Percentiles rank a stretch among this genome's conserved stretches.
Evolutionary conservation across 2,329 filamentous ascomycete species (phyloP).

Genomic region (Beauveria brongniartii): DNA sequence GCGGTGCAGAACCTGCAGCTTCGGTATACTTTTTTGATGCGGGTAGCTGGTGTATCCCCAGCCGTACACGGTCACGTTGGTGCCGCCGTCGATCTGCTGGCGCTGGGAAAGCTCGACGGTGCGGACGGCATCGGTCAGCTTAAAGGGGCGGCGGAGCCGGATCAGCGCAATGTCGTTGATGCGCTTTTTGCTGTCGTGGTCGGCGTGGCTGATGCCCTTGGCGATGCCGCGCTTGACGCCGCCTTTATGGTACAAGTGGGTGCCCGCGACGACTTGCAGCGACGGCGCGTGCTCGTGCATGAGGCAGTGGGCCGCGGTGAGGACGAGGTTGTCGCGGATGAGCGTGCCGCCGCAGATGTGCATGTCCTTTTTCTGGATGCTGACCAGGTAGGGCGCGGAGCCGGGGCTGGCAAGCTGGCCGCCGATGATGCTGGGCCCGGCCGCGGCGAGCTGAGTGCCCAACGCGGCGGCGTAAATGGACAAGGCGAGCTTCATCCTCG

Average conservation of each 20-base stretch:
- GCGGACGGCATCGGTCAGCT: background rate
- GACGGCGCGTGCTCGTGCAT: background rate
- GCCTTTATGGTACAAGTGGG: background rate
- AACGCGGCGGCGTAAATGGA: background rate
- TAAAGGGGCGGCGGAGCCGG: background rate
- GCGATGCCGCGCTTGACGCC: background rate
- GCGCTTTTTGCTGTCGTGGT: background rate
- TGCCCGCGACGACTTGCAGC: background rate
- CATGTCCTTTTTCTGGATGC: background rate
- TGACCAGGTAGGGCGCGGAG: constrained; percentile 1
- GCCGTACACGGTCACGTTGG: constrained; percentile 6
- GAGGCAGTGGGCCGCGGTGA: constrained; percentile 4
- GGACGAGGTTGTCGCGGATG: background rate
- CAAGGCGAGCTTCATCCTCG: background rate
- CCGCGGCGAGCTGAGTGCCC: background rate
- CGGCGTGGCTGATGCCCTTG: background rate
- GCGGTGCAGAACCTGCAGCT: background rate
- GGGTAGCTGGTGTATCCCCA: constrained; percentile 7
- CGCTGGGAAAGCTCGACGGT: background rate
- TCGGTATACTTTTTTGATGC: background rate
- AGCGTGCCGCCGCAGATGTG: constrained; percentile 6
- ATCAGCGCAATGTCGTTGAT: constrained; percentile 1
- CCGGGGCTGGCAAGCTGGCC: background rate
- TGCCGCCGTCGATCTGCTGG: background rate
- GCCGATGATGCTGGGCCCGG: constrained; percentile 1